phyloP scores from a whole-genome alignment of 2,329 filamentous ascomycete genomes.

The Emmonsiellopsis sp. region DNA sequence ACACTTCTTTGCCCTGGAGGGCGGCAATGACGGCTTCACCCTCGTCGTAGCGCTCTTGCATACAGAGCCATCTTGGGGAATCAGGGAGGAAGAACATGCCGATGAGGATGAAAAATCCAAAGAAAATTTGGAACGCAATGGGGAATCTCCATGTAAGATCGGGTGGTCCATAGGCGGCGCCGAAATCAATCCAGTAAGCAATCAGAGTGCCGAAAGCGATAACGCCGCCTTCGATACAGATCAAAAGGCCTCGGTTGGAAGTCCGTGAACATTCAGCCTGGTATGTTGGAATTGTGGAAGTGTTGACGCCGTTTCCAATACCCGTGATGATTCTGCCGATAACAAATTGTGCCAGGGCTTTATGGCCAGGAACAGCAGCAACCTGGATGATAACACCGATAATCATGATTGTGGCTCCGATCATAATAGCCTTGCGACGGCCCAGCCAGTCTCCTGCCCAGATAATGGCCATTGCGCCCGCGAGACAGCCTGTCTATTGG shows the following conservation, averaged over 20 bases:
- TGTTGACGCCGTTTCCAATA: slow-evolving; percentile 44
- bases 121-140: slow-evolving; percentile 40
- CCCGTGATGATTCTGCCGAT: slow-evolving; percentile 41
- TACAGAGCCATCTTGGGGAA: slow-evolving; percentile 23
- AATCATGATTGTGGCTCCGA: slow-evolving; percentile 43
- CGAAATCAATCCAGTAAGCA: slow-evolving; percentile 39
- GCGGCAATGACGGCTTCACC: slow-evolving; percentile 38
- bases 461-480: slow-evolving; percentile 19
- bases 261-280: slow-evolving; percentile 41
- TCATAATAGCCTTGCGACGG: slow-evolving; percentile 37
- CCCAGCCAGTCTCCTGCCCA: slow-evolving; percentile 20
- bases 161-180: slow-evolving; percentile 16
- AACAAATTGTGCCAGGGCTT: slow-evolving; percentile 40
- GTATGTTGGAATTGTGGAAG: slow-evolving; percentile 39
- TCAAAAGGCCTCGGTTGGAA: slow-evolving; percentile 47
- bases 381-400: slow-evolving; percentile 19
- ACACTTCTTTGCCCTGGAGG: slow-evolving; percentile 34
- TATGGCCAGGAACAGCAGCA: slow-evolving; percentile 8
- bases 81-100: slow-evolving; percentile 28
- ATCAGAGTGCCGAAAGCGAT: slow-evolving; percentile 39
- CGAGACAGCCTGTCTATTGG: slow-evolving; percentile 16
- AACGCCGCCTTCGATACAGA: slow-evolving; percentile 45
- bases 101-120: slow-evolving; percentile 33
- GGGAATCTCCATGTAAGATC: slow-evolving; percentile 38
- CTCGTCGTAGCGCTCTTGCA: slow-evolving; percentile 30